Conservation (phyloP, 805 yeast genomes). For the Saturnispora mendoncae region DNA sequence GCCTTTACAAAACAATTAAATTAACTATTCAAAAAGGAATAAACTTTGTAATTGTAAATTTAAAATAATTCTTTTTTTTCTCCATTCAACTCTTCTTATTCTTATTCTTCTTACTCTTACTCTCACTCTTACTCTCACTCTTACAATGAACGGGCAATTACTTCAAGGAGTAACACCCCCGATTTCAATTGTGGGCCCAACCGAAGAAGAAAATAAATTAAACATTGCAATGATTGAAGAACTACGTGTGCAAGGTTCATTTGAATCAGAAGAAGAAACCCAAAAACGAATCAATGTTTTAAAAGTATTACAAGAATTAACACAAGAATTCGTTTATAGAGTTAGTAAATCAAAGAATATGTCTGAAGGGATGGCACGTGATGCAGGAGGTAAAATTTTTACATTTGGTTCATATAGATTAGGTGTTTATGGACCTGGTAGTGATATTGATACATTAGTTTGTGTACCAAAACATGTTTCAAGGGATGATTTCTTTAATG, state of each 20-base stretch:
- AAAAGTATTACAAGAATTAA: conserved; percentile 58
- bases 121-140: background rate
- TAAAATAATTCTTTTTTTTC: no score
- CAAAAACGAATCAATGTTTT: conserved; percentile 71
- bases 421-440: conserved; percentile 97
- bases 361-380: conserved; percentile 96
- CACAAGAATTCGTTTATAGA: conserved; percentile 71
- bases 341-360: conserved; percentile 79
- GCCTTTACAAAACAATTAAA: no score
- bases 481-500: conserved; percentile 80
- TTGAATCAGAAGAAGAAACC: conserved; percentile 81
- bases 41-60: no score
- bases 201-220: conserved; percentile 64
- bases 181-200: conserved; percentile 76
- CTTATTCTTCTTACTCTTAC: background rate
- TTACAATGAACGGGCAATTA: conserved; percentile 23
- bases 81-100: background rate
- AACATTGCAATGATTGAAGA: conserved; percentile 75
- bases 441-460: conserved; percentile 94
- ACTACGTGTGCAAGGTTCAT: conserved; percentile 74
- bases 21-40: no score
- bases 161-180: conserved; percentile 70
- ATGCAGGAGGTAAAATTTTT: conserved; percentile 97
- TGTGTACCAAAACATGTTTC: conserved; percentile 95
- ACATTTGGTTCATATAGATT: conserved; percentile 90